Conservation (phyloP, 192 early-diverging fungal species). For the Umbelopsis ramanniana region DNA sequence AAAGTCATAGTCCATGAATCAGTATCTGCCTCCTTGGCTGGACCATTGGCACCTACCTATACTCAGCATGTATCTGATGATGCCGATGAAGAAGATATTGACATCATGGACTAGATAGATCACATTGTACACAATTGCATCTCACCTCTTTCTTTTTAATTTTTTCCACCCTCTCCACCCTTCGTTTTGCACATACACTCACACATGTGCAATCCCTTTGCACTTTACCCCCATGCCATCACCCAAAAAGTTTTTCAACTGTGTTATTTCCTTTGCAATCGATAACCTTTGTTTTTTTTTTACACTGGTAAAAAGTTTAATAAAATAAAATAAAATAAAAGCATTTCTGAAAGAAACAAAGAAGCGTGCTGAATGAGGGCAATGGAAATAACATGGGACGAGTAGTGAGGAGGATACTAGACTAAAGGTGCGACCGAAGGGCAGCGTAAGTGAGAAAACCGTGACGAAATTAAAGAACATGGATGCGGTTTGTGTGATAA, state of each 20-base stretch:
- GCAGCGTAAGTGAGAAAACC: too few species aligned
- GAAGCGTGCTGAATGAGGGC: too few species aligned
- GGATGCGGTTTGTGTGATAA: too few species aligned
- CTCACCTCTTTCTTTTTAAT: background rate
- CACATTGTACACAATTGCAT: conserved; percentile 16
- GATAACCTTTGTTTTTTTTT: too few species aligned
- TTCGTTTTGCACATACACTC: conserved; percentile 10
- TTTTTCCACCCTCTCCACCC: background rate
- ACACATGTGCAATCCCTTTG: background rate
- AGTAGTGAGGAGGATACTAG: too few species aligned
- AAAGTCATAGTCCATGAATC: conserved; percentile 37
- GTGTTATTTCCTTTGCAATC: background rate
- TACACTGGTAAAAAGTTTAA: too few species aligned
- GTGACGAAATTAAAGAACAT: too few species aligned
- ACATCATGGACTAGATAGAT: conserved; percentile 40
- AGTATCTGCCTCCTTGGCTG: conserved; percentile 4
- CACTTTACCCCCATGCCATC: conserved; percentile 9
- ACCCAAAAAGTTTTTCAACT: conserved; percentile 1
- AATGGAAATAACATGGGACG: too few species aligned
- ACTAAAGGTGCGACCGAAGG: too few species aligned
- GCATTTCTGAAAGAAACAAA: too few species aligned
- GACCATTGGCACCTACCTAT: conserved; percentile 9
- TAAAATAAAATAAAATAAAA: background rate
- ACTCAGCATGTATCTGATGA: conserved; percentile 27
- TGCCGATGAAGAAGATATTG: conserved; percentile 44